A percentile compares a stretch with the other conserved stretches of the same genome.
Conservation (phyloP, 106 monocot genomes). For the Allium sativum region DNA sequence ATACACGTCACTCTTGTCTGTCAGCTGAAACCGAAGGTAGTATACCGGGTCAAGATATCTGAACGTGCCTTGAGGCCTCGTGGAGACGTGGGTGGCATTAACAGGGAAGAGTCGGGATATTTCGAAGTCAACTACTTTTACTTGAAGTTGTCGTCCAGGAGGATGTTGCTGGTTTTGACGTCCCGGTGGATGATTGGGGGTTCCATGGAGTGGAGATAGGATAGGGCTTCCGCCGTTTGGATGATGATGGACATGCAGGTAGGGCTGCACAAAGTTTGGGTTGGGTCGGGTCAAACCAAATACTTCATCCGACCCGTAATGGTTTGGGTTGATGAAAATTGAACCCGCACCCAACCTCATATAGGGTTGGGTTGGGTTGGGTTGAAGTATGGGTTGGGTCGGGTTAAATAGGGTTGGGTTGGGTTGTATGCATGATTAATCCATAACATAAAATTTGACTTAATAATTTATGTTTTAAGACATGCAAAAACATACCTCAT, state of each 20-base stretch:
- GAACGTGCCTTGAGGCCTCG: slow-evolving; percentile 16
- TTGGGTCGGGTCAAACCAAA: too few species aligned
- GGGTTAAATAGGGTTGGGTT: too few species aligned
- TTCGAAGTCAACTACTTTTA: slow-evolving; percentile 25
- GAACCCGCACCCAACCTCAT: too few species aligned
- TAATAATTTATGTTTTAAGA: too few species aligned
- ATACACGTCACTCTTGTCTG: slow-evolving; percentile 27
- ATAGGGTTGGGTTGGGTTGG: too few species aligned
- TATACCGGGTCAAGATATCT: slow-evolving; percentile 24
- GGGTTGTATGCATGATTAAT: too few species aligned
- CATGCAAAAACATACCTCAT: too few species aligned
- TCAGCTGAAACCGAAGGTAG: slow-evolving; percentile 18
- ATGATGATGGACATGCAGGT: slow-evolving; percentile 19
- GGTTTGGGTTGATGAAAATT: too few species aligned
- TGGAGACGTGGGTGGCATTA: slow-evolving; percentile 21
- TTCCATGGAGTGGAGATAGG: slow-evolving; percentile 19
- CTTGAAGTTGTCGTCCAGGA: slow-evolving; percentile 21
- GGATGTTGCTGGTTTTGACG: slow-evolving; percentile 26
- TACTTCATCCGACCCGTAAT: too few species aligned
- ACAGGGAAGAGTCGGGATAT: slow-evolving; percentile 21
- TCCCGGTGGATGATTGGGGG: slow-evolving; percentile 23
- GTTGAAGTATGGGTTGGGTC: too few species aligned
- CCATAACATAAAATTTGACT: too few species aligned
- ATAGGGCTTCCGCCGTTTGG: slow-evolving; percentile 17
- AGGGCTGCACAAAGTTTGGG: too few species aligned